Percentiles rank a stretch among this genome's conserved stretches.
phyloP scores from a whole-genome alignment of 176 grass and related monocot species.

The Bothriochloa decipiens region DNA sequence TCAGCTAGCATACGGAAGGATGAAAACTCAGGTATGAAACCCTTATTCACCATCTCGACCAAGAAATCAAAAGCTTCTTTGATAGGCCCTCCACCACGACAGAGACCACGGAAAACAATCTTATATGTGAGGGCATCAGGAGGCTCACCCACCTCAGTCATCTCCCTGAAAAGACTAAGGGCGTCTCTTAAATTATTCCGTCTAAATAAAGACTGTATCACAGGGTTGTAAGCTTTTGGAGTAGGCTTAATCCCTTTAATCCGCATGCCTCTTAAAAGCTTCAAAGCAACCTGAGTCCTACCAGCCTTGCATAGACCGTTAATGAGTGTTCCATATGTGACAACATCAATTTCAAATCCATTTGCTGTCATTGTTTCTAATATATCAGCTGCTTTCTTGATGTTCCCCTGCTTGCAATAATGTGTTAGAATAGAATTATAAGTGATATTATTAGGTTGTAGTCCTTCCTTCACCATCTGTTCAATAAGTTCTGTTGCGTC shows the following conservation, averaged over 20 bases:
- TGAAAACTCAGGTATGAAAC: slow-evolving; percentile 75
- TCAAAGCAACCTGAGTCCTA: slow-evolving; percentile 80
- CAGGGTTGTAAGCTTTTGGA: slow-evolving; percentile 81
- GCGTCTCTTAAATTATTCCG: slow-evolving; percentile 62
- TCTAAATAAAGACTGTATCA: slow-evolving; percentile 76
- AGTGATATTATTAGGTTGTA: slow-evolving; percentile 82
- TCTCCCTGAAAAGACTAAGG: slow-evolving; percentile 82
- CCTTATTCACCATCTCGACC: slow-evolving; percentile 76
- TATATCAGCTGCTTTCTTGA: slow-evolving; percentile 74
- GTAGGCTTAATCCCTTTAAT: slow-evolving; percentile 73
- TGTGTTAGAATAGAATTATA: slow-evolving; percentile 87
- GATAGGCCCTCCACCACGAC: slow-evolving; percentile 74
- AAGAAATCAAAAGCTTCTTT: slow-evolving; percentile 89
- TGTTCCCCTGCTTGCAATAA: slow-evolving; percentile 88
- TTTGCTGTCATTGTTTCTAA: slow-evolving; percentile 80
- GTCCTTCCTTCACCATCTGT: slow-evolving; percentile 73
- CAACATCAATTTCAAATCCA: slow-evolving; percentile 78
- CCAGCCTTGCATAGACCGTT: slow-evolving; percentile 84
- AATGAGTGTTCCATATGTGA: slow-evolving; percentile 84
- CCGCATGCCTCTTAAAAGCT: slow-evolving; percentile 73
- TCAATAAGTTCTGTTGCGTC: slow-evolving; percentile 75
- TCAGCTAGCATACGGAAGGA: slow-evolving; percentile 80
- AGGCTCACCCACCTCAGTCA: slow-evolving; percentile 66
- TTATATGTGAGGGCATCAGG: slow-evolving; percentile 85
- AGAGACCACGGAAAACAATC: slow-evolving; percentile 79